These are phyloP conservation scores for Pichia scutulata DNA, from an alignment of 805 yeast species.

Conservation along the genomic window DNA sequence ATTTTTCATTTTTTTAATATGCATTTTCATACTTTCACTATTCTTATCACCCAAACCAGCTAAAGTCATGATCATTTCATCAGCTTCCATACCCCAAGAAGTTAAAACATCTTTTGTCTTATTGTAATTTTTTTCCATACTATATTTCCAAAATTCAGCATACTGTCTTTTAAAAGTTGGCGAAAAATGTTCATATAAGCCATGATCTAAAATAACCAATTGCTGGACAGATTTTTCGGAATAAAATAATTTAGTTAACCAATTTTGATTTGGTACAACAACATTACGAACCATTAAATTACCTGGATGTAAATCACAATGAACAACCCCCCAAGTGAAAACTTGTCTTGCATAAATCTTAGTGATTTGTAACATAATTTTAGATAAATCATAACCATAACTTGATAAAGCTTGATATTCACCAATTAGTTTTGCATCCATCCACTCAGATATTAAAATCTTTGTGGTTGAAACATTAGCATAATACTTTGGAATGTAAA, in stretches of 20 bases:
- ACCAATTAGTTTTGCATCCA: constrained; percentile 59
- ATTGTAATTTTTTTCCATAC: constrained; percentile 44
- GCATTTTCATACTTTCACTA: constrained; percentile 28
- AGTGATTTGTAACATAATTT: constrained; percentile 44
- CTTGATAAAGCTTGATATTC: constrained; percentile 35
- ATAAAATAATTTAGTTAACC: constrained; percentile 2
- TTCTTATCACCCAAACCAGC: constrained; percentile 16
- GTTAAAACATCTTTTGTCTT: constrained; percentile 42
- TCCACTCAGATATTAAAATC: constrained; percentile 66
- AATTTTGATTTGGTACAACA: constrained; percentile 3
- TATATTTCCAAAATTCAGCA: constrained; percentile 52
- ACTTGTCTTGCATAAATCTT: constrained; percentile 49
- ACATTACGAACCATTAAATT: constrained; percentile 50
- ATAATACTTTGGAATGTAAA: constrained; percentile 51
- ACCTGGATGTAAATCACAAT: constrained; percentile 80
- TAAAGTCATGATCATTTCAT: constrained; percentile 48
- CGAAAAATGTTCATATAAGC: constrained; percentile 52
- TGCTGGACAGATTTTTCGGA: constrained; percentile 35
- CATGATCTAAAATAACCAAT: constrained; percentile 68
- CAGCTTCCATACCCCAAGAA: constrained; percentile 64
- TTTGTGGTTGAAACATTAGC: constrained; percentile 38
- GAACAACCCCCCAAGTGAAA: constrained; percentile 60
- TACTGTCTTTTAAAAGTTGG: constrained; percentile 48
- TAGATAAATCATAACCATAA: constrained; percentile 31
- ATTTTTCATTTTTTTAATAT: constrained; percentile 22